These are phyloP conservation scores for Rusavskia elegans DNA, from an alignment of 495 filamentous ascomycete genomes.

Conservation along the genomic window DNA sequence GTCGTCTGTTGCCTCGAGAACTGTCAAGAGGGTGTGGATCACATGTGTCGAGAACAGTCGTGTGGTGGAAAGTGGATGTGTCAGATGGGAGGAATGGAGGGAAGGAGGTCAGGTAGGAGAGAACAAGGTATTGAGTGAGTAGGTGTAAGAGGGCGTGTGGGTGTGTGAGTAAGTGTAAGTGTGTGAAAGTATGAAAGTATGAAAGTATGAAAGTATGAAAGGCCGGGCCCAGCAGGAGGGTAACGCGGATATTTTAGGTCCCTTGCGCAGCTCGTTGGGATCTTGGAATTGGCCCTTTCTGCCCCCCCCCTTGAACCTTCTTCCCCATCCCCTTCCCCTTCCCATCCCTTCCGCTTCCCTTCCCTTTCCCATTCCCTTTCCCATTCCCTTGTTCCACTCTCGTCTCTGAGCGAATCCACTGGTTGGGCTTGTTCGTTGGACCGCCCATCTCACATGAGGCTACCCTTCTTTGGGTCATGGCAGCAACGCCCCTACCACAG, in stretches of 20 bases:
- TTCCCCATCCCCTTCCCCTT: too few species aligned
- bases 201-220: too few species aligned
- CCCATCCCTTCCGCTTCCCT: neutral
- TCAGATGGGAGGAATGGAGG: neutral
- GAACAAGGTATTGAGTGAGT: too few species aligned
- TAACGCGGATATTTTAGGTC: constrained; percentile 1
- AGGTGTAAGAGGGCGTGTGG: neutral
- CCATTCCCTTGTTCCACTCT: neutral
- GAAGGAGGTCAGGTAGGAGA: neutral
- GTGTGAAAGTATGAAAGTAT: neutral
- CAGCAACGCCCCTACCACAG: too few species aligned
- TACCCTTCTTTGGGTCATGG: too few species aligned
- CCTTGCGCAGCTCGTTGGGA: constrained; percentile 1
- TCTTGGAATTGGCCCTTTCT: neutral
- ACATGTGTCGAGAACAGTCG: neutral
- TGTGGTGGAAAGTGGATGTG: neutral
- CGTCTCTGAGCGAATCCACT: too few species aligned
- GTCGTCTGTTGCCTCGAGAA: too few species aligned
- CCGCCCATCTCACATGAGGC: neutral
- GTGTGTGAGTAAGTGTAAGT: neutral
- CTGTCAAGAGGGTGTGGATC: neutral
- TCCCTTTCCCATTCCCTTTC: neutral
- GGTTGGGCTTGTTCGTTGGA: neutral
- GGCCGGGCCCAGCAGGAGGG: neutral
- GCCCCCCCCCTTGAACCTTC: too few species aligned